phyloP scores from a whole-genome alignment of 2,329 filamentous ascomycete genomes.

The Lasiodiplodia sp. region DNA sequence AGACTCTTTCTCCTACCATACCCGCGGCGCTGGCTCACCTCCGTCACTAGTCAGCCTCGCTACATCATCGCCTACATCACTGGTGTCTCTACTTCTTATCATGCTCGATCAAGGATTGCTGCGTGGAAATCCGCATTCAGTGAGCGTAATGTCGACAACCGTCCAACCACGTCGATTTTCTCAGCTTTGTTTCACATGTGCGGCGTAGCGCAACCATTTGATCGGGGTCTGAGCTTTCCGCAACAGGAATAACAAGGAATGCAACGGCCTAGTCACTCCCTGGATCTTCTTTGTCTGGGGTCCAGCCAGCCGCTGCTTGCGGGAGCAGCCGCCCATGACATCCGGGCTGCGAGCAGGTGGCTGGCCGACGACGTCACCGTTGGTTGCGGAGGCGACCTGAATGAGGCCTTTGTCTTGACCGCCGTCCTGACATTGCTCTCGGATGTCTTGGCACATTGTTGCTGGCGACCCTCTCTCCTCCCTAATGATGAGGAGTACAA shows the following conservation, averaged over 20 bases:
- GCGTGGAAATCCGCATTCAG: background rate
- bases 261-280: background rate
- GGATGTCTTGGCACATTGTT: slow-evolving; percentile 13
- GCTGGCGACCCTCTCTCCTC: background rate
- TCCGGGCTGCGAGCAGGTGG: background rate
- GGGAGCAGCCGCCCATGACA: slow-evolving; percentile 6
- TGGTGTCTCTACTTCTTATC: background rate
- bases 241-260: background rate
- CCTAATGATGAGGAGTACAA: background rate
- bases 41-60: background rate
- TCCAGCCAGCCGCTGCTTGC: slow-evolving; percentile 2
- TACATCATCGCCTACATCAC: slow-evolving; percentile 21
- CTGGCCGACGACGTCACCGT: background rate
- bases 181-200: slow-evolving; percentile 1
- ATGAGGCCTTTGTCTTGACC: slow-evolving; percentile 5
- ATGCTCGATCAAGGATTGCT: background rate
- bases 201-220: background rate
- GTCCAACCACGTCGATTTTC: background rate
- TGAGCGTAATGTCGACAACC: too few species aligned
- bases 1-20: background rate
- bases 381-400: slow-evolving; percentile 7
- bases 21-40: background rate
- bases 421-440: background rate
- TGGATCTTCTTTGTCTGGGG: slow-evolving; percentile 13
- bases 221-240: background rate